These are phyloP conservation scores for Spathaspora sp. DNA, from an alignment of 805 yeast species.

Conservation along the genomic window DNA sequence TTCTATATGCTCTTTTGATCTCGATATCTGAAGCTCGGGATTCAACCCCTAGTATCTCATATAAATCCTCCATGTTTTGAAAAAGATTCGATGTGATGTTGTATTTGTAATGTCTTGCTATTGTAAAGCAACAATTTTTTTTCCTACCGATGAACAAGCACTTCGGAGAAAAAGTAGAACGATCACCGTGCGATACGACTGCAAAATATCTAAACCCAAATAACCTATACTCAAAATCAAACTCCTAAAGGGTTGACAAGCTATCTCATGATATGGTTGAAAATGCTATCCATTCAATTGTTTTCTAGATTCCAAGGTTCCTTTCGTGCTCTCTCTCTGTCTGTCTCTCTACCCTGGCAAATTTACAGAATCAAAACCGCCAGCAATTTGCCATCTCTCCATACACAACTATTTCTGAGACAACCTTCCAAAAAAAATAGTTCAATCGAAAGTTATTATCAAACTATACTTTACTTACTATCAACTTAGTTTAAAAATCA, in stretches of 20 bases:
- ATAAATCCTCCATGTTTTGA: slow-evolving; percentile 30
- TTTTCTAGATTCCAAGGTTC: too few relatives aligned
- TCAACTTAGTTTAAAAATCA: slow-evolving; percentile 9
- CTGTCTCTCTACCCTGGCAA: too few relatives aligned
- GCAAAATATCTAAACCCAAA: neutral
- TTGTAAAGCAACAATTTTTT: too few relatives aligned
- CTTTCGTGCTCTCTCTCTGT: too few relatives aligned
- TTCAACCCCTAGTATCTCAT: slow-evolving; percentile 69
- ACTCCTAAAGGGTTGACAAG: too few relatives aligned
- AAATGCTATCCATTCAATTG: too few relatives aligned
- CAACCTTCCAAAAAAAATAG: too few relatives aligned
- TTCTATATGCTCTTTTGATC: slow-evolving; percentile 80
- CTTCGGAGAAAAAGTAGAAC: neutral
- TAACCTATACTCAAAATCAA: too few relatives aligned
- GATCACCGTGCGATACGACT: neutral
- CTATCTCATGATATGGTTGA: too few relatives aligned
- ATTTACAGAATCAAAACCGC: too few relatives aligned
- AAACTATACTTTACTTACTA: neutral
- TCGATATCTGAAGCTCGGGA: slow-evolving; percentile 63
- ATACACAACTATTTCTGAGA: too few relatives aligned
- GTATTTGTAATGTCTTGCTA: neutral
- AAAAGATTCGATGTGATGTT: neutral
- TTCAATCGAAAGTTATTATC: neutral
- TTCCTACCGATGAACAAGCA: neutral
- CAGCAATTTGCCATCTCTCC: too few relatives aligned